A percentile compares a stretch with the other conserved stretches of the same genome.
phyloP scores from a whole-genome alignment of 805 yeast species.

The Jamesozyma hellenica region DNA sequence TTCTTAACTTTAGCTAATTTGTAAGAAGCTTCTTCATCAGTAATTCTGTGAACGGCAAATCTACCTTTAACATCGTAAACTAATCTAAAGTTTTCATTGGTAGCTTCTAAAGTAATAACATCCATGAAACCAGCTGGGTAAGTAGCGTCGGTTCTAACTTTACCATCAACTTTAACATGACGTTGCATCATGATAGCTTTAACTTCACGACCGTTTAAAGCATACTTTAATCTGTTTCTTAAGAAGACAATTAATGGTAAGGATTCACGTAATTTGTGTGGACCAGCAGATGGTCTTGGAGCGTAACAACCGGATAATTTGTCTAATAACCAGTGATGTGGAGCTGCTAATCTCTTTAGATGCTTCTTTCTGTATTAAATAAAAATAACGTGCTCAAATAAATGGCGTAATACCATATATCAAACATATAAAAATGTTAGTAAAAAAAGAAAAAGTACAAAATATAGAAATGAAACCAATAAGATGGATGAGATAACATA shows the following conservation, averaged over 20 bases:
- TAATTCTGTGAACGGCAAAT: slow-evolving; percentile 98
- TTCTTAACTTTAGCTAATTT: slow-evolving; percentile 97
- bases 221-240: slow-evolving; percentile 98
- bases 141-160: slow-evolving; percentile 97
- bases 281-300: slow-evolving; percentile 99
- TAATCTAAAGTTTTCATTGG: slow-evolving; percentile 98
- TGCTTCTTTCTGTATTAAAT: slow-evolving; percentile 89
- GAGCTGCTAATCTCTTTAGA: slow-evolving; percentile 99
- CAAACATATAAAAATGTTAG: background rate
- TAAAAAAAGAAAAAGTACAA: background rate
- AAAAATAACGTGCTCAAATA: too few species aligned
- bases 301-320: slow-evolving; percentile 98
- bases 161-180: slow-evolving; percentile 96
- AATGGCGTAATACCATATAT: too few species aligned
- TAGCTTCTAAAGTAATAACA: slow-evolving; percentile 92
- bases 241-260: slow-evolving; percentile 93
- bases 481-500: too few species aligned
- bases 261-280: slow-evolving; percentile 97
- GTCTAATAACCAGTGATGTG: slow-evolving; percentile 99
- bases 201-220: slow-evolving; percentile 97
- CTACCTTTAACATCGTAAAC: slow-evolving; percentile 98
- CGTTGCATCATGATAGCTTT: slow-evolving; percentile 97
- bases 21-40: slow-evolving; percentile 97
- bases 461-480: too few species aligned
- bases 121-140: slow-evolving; percentile 99